Evolutionary conservation across 768 basidiomycete genomes (phyloP), one percentile per base, ranked within the genome.

Genomic region (Kwoniella sp.): DNA sequence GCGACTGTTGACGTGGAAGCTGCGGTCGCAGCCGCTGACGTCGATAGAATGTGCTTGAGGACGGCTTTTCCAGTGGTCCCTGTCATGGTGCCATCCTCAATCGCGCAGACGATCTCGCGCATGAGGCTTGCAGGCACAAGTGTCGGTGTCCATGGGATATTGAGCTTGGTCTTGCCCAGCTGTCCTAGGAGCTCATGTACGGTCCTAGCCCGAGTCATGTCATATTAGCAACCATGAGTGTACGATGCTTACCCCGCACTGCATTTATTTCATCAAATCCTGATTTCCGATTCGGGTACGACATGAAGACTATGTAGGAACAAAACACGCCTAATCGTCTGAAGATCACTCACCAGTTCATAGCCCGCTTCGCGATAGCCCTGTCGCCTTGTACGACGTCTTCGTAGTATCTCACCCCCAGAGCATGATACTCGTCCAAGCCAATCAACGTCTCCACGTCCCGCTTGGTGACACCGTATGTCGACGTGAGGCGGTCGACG

Each of bases 151-250:
- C 88, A 87, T 37, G 86, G 85, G 22, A 84, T 83, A 52, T 85
- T 83, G 47, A 86, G 85, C 30, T 84, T 83, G 8, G 8, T 17
- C 0, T 88, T 82, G n/a, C 58, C 61, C 2, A 97, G 84, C 69
- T 90, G 89, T 0, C 92, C 92, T 1, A 94, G 82, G 0, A 96
- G 84, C 66, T 94, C 91, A 65, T 98, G 91, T 2, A 87, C 87
- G 81, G 97, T 86, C 93, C 93, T 95, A 73, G n/a, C n/a, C n/a
- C n/a, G n/a, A n/a, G n/a, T n/a, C n/a, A n/a, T n/a, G n/a, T n/a
- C n/a, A n/a, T 13, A 54, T 30, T 17, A 29, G 31, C 31, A 22
- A 51, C 50, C n/a, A n/a, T n/a, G n/a, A n/a, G n/a, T n/a, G n/a
- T n/a, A n/a, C n/a, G n/a, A n/a, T n/a, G n/a, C n/a, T n/a, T n/a